phyloP scores from a whole-genome alignment of 192 early-diverging fungal genomes.

The Entomortierella lignicola region DNA sequence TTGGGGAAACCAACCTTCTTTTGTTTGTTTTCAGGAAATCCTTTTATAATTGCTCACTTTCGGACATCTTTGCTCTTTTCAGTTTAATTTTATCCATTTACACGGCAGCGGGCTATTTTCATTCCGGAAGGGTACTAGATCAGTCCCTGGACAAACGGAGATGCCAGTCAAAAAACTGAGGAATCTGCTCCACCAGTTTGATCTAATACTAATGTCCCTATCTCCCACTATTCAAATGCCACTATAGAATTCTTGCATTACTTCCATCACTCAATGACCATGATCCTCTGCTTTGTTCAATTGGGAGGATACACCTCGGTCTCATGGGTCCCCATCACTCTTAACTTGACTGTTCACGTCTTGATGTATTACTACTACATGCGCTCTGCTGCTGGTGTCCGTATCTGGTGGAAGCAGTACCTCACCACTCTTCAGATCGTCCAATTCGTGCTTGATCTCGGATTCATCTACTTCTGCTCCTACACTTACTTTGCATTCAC shows the following conservation, averaged over 20 bases:
- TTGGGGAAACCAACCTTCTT: not conserved
- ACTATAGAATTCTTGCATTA: constrained; percentile 86
- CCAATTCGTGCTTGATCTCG: constrained; percentile 91
- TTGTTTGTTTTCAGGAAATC: constrained; percentile 1
- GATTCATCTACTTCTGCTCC: constrained; percentile 87
- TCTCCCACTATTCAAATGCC: too few species aligned
- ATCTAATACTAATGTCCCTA: constrained; percentile 8
- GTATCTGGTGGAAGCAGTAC: constrained; percentile 95
- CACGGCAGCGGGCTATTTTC: too few species aligned
- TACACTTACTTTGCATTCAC: constrained; percentile 83
- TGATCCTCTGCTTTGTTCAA: constrained; percentile 88
- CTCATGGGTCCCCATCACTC: constrained; percentile 81
- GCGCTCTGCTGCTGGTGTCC: constrained; percentile 78
- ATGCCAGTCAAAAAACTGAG: too few species aligned
- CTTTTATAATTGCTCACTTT: not conserved
- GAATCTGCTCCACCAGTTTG: not conserved
- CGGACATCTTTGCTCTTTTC: not conserved
- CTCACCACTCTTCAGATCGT: constrained; percentile 90
- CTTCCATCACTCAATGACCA: constrained; percentile 93
- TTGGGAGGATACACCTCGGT: constrained; percentile 79
- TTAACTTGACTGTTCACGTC: constrained; percentile 91
- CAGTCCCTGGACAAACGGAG: not conserved
- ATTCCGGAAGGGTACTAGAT: too few species aligned
- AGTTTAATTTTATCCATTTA: too few species aligned
- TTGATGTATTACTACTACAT: constrained; percentile 95